Evolutionary conservation across 352 stramenopile genomes (phyloP).

Genomic region (Pythium plurisporium): DNA sequence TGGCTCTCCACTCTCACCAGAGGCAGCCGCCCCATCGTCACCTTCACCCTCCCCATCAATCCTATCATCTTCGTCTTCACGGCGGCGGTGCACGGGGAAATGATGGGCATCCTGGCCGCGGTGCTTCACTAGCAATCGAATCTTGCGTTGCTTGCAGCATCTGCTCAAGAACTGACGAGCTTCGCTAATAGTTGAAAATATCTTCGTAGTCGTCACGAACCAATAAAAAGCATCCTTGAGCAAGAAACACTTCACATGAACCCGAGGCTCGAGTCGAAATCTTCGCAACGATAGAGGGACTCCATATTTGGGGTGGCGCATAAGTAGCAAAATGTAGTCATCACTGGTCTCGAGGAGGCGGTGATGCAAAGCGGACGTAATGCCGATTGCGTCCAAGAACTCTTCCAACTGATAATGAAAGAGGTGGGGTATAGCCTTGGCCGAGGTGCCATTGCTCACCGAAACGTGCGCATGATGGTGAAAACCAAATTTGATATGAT

Average conservation of each 20-base stretch:
- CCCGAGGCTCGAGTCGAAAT: constrained; percentile 69
- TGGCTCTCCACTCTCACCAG: too few species aligned
- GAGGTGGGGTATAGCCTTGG: background rate
- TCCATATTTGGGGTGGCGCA: constrained; percentile 51
- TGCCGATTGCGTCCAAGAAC: constrained; percentile 47
- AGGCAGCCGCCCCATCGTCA: constrained; percentile 20
- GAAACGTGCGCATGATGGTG: background rate
- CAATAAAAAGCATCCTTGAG: constrained; percentile 66
- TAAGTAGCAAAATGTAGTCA: constrained; percentile 70
- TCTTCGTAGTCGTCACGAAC: constrained; percentile 34
- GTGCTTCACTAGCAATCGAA: constrained; percentile 62
- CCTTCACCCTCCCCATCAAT: constrained; percentile 17
- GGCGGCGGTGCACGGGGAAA: constrained; percentile 25
- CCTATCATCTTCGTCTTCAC: constrained; percentile 11
- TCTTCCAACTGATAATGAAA: constrained; percentile 23
- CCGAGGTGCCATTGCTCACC: background rate
- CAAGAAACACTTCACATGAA: constrained; percentile 70
- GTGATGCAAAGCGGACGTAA: constrained; percentile 43
- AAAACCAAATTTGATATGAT: constrained; percentile 8
- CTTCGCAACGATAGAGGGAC: constrained; percentile 42
- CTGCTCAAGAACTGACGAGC: constrained; percentile 57
- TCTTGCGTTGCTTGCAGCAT: constrained; percentile 70
- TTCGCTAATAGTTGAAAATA: constrained; percentile 37
- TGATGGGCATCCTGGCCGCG: constrained; percentile 47
- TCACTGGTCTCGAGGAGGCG: constrained; percentile 48